Evolutionary conservation across 108 stramenopile genomes (phyloP).

Genomic region (Skeletonema tropicum): DNA sequence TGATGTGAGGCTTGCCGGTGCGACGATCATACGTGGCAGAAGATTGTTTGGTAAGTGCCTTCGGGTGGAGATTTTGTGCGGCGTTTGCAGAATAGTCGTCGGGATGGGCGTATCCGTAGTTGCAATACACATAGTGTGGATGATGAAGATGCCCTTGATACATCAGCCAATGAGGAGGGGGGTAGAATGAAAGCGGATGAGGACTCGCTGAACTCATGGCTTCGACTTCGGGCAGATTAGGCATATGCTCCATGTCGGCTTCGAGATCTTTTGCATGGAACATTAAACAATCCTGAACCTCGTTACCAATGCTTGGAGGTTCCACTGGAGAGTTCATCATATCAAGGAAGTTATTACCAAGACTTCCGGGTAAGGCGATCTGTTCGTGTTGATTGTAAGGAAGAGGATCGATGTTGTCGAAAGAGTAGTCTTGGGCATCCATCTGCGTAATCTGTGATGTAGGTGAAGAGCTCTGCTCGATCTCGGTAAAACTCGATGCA

Average conservation of each 20-base stretch:
- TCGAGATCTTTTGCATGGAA: conserved; percentile 3
- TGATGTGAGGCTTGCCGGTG: conserved; percentile 7
- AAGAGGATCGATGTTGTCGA: conserved; percentile 36
- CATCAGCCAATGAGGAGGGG: conserved; percentile 9
- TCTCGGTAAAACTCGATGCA: not conserved
- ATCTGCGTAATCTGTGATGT: not conserved
- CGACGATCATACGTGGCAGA: conserved; percentile 3
- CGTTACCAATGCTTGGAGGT: not conserved
- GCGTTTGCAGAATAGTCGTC: not conserved
- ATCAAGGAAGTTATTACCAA: conserved; percentile 15
- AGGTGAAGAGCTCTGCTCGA: not conserved
- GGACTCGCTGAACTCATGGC: not conserved
- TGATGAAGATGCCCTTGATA: conserved; percentile 13
- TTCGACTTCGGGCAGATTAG: conserved; percentile 5
- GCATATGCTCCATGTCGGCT: not conserved
- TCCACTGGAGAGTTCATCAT: conserved; percentile 3
- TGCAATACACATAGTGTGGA: conserved; percentile 3
- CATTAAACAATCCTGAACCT: conserved; percentile 2
- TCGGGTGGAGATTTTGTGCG: conserved; percentile 2
- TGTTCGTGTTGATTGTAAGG: conserved; percentile 21
- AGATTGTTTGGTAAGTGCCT: not conserved
- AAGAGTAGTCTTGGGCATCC: not conserved
- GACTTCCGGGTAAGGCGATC: conserved; percentile 3
- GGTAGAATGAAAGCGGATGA: conserved; percentile 5
- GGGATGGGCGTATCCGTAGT: conserved; percentile 13